Evolutionary conservation across 768 basidiomycete genomes (phyloP), one percentile per base, ranked within the genome.

Genomic region (Psilocybe subaeruginosa): DNA sequence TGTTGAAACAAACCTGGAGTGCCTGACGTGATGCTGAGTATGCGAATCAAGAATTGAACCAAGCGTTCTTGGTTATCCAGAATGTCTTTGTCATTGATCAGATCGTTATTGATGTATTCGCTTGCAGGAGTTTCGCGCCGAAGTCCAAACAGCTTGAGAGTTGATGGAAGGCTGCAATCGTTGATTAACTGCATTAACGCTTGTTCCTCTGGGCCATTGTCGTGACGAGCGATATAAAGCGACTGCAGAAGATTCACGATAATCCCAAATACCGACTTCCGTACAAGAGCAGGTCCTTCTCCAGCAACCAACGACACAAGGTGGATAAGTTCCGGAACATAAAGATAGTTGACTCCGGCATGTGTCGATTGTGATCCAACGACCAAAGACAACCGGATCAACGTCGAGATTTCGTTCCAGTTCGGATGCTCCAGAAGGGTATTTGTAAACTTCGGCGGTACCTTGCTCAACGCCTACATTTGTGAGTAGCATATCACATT

Each of bases 161-260:
- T 83, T 45, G 85, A 83, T 0, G 85, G 74, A 19, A 79, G 78
- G 23, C 84, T 80, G 65, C 82, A 84, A 23, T 88, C 84, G 31
- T 85, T 83, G 64, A 94, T 83, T 2, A 94, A 73, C 49, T 78
- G 74, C 54, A 85, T 81, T 19, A 96, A 75, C 43, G 87, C 85
- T 1, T 88, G 78, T 11, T 81, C 51, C 51, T 53, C 82, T 29
- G 79, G 78, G n/a, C 84, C 71, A 43, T 91, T 89, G 31, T 90
- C 86, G 16, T 81, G 76, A 45, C 83, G 80, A 14, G 83, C 74
- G 51, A 85, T 75, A 74, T 87, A 88, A 12, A 96, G 74, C 0
- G 90, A 85, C 64, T 96, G 95, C 16, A 96, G 74, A 37, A 93
- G 81, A 72, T 95, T 95, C 74, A 94, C 82, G 62, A 93, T 75